Evolutionary conservation across 495 filamentous ascomycete species (phyloP).

Genomic region (Arthonia radiata): DNA sequence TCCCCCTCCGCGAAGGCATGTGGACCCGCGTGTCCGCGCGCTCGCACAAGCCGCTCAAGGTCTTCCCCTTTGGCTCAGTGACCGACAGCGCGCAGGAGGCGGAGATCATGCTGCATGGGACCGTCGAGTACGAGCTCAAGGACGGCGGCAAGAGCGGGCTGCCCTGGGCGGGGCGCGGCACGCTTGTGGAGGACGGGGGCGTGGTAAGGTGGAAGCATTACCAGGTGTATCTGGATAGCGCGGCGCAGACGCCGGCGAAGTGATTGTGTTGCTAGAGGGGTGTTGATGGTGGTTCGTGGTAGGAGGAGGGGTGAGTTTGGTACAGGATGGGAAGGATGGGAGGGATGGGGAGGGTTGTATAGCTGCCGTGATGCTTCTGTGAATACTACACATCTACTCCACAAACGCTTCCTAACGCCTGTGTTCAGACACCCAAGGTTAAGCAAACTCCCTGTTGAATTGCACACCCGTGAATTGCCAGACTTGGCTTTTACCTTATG

Average conservation of each 20-base stretch:
- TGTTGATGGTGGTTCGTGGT: too few relatives aligned
- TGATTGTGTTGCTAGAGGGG: too few relatives aligned
- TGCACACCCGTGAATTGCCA: background rate
- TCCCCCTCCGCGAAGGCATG: constrained; percentile 24
- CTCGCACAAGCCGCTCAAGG: constrained; percentile 21
- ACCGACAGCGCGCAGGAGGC: too few relatives aligned
- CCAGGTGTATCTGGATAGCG: constrained; percentile 44
- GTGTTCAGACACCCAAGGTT: too few relatives aligned
- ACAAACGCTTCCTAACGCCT: too few relatives aligned
- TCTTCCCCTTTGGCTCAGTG: constrained; percentile 26
- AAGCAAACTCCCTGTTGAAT: too few relatives aligned
- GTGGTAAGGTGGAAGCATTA: constrained; percentile 33
- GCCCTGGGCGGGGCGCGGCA: constrained; percentile 31
- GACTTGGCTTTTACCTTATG: constrained; percentile 3
- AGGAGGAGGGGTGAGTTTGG: too few relatives aligned
- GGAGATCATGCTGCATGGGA: constrained; percentile 41
- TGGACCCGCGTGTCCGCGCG: constrained; percentile 30
- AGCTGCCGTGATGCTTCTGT: too few relatives aligned
- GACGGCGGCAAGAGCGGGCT: constrained; percentile 18
- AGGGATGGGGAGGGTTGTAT: too few relatives aligned
- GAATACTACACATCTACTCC: too few relatives aligned
- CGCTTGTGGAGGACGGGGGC: constrained; percentile 22
- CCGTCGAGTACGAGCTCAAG: constrained; percentile 29
- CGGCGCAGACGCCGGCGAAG: too few relatives aligned
- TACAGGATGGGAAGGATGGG: too few relatives aligned